Evolutionary conservation across 768 basidiomycete species (phyloP).

Genomic region (Lactarius akahatsu): DNA sequence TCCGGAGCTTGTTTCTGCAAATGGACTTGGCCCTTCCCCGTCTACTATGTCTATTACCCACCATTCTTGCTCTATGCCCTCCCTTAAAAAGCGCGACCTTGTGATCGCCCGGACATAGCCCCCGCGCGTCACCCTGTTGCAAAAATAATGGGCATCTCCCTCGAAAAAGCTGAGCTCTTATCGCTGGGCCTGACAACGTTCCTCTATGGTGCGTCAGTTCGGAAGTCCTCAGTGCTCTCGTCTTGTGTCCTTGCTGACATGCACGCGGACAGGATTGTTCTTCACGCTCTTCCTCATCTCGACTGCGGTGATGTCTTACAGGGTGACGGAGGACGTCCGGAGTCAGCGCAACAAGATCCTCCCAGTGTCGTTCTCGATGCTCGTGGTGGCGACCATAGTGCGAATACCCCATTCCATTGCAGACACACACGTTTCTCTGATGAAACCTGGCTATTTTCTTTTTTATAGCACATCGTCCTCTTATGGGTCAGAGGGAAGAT

Average conservation of each 20-base stretch:
- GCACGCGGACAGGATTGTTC: not conserved
- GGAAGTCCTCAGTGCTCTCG: not conserved
- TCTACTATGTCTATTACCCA: not conserved
- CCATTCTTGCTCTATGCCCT: not conserved
- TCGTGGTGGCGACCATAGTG: not conserved
- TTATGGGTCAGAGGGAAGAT: not conserved
- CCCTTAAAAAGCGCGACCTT: not conserved
- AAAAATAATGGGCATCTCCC: conserved; percentile 5
- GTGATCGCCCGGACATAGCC: not conserved
- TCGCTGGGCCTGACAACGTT: conserved; percentile 10
- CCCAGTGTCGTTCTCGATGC: conserved; percentile 1
- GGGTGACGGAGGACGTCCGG: not conserved
- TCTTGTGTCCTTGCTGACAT: not conserved
- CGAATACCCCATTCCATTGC: not conserved
- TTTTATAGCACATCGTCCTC: not conserved
- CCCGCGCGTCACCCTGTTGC: not conserved
- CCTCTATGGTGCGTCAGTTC: conserved; percentile 3
- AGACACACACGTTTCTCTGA: not conserved
- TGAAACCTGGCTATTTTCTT: not conserved
- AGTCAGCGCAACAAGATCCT: conserved; percentile 2
- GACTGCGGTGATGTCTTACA: not conserved
- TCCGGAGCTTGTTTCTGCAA: not conserved
- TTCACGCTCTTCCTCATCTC: not conserved
- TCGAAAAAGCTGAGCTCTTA: conserved; percentile 2
- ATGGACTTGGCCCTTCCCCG: not conserved